Evolutionary conservation across 345 rosid genomes (phyloP), one percentile per base, ranked within the genome.

Genomic region (Dovyalis caffra): DNA sequence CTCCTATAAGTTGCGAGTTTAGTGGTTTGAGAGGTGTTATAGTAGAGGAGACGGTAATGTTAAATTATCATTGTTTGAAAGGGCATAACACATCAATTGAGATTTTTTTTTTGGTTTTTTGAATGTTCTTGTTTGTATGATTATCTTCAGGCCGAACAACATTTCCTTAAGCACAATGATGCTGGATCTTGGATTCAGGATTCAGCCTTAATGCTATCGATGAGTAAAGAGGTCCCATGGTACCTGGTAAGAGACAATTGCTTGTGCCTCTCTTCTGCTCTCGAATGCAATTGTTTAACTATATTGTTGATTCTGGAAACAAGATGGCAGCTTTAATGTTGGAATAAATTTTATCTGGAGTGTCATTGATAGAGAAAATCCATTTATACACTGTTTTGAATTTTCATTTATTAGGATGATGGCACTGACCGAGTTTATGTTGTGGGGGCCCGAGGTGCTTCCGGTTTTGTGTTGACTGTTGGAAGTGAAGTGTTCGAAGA

Each of bases 141-240:
- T 35, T 76, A 21, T 9, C n/a, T 68, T 76, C 88, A 95, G 97
- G 98, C 96, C 14, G 98, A 95, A 34, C 98, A 92, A 71, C 97
- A 92, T 76, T 92, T 92, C 70, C 83, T 95, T 58, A 95, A 95
- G 69, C 98, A 91, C 83, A 95, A 90, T 85, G 99, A 92, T 86
- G 87, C 97, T 2, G 99, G 99, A 73, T 91, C 99, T 71, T 95
- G 98, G 99, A 94, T 92, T 66, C 96, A 95, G 82, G 99, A 95
- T 85, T 92, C 98, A 45, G 98, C 98, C 3, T 77, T 95, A 77
- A 89, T 92, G 90, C 78, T 92, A 34, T 91, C 98, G 9, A 88
- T 91, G 98, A 90, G 97, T 74, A 92, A 92, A 67, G 99, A 95
- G 87, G 98, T 95, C 80, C 99, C 99, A 38, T 91, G 99, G 98